phyloP scores from a whole-genome alignment of 257 asterid genomes.

The Petrea volubilis region DNA sequence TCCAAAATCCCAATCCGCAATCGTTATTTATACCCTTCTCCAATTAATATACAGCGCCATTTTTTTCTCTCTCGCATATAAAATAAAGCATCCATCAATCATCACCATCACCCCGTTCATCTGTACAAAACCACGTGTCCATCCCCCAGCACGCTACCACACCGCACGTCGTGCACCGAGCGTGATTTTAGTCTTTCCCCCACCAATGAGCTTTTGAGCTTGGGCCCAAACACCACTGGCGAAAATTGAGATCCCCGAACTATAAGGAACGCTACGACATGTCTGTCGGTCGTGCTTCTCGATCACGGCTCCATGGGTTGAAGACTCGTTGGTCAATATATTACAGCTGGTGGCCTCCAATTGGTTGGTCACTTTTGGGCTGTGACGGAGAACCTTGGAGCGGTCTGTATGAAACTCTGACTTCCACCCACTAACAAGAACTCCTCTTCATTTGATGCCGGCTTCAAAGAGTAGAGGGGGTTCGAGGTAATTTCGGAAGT shows the following conservation, averaged over 20 bases:
- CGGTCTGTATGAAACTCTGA: conserved; percentile 41
- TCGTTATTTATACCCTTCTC: background rate
- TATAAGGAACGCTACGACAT: conserved; percentile 1
- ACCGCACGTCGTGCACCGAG: background rate
- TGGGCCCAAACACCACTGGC: background rate
- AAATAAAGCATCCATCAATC: background rate
- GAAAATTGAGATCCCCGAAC: background rate
- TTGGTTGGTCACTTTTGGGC: conserved; percentile 18
- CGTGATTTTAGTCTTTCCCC: background rate
- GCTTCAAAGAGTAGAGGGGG: background rate
- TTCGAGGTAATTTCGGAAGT: conserved; percentile 1
- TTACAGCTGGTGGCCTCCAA: background rate
- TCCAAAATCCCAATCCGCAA: background rate
- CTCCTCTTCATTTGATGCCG: conserved; percentile 15
- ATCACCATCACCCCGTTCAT: background rate
- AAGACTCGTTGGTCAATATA: background rate
- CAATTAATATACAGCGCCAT: too few species aligned
- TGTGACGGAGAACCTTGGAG: conserved; percentile 32
- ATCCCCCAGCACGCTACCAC: conserved; percentile 7
- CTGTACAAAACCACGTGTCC: conserved; percentile 26
- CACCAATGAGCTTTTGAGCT: background rate
- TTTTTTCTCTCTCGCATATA: too few species aligned
- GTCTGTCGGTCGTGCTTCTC: background rate
- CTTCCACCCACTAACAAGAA: conserved; percentile 28
- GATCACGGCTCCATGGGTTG: conserved; percentile 1